These are phyloP conservation scores for Epichloe sibirici DNA, from an alignment of 2,329 filamentous ascomycete genomes.

Conservation along the genomic window DNA sequence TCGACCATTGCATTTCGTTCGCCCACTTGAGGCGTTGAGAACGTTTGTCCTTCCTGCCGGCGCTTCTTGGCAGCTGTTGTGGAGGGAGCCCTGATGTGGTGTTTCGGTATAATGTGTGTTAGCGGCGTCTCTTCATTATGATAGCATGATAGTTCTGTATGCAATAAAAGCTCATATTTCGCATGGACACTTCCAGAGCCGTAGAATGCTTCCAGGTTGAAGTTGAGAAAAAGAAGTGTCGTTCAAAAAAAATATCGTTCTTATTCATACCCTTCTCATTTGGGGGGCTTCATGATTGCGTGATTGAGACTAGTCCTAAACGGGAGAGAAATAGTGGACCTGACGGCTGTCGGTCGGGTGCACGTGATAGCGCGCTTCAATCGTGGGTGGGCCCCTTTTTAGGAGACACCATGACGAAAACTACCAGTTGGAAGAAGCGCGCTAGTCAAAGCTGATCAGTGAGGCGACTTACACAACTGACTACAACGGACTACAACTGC, in stretches of 20 bases:
- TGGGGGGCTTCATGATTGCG: slow-evolving; percentile 18
- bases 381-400: background rate
- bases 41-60: background rate
- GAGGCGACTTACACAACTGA: background rate
- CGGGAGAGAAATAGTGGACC: slow-evolving; percentile 1
- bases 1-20: background rate
- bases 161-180: slow-evolving; percentile 11
- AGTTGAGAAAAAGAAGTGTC: slow-evolving; percentile 9
- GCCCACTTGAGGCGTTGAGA: background rate
- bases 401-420: background rate
- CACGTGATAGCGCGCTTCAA: slow-evolving; percentile 2
- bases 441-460: background rate
- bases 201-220: slow-evolving; percentile 8
- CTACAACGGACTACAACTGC: background rate
- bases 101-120: background rate
- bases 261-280: slow-evolving; percentile 8
- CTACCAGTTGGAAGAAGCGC: background rate
- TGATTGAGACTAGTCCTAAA: slow-evolving; percentile 19
- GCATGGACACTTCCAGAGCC: slow-evolving; percentile 1
- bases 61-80: background rate
- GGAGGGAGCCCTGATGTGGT: slow-evolving; percentile 1
- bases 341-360: background rate
- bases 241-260: slow-evolving; percentile 10
- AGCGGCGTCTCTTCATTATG: slow-evolving; percentile 3
- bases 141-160: slow-evolving; percentile 10